Percentiles rank a stretch among this genome's conserved stretches.
Evolutionary conservation across 371 early-diverging fungal genomes (phyloP).

Genomic region (Apophysomyces sp.): DNA sequence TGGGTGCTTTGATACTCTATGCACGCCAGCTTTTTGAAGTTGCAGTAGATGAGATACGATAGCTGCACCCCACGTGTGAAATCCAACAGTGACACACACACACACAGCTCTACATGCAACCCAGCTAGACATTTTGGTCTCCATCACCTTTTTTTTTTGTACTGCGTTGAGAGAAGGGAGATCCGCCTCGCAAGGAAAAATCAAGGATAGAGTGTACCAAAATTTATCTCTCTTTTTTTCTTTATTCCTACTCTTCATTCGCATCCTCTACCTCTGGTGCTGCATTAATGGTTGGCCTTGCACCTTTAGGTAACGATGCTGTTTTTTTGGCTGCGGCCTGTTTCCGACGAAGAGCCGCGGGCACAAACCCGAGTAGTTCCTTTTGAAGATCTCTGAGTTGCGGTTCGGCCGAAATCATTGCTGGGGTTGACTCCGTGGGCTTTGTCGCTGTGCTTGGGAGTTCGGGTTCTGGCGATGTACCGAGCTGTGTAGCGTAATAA

Average conservation of each 20-base stretch:
- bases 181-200: neutral
- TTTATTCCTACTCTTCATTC: neutral
- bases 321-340: constrained; percentile 41
- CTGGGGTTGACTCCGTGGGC: constrained; percentile 19
- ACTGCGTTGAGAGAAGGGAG: no score
- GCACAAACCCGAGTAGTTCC: constrained; percentile 62
- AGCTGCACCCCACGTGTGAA: no score
- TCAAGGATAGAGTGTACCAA: neutral
- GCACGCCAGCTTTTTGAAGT: no score
- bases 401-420: constrained; percentile 64
- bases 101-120: no score
- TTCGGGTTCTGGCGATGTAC: constrained; percentile 5
- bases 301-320: constrained; percentile 45
- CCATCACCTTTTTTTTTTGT: no score
- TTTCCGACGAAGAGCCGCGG: constrained; percentile 59
- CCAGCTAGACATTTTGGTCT: no score
- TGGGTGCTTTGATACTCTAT: no score
- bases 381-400: constrained; percentile 64
- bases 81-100: no score
- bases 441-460: neutral
- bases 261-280: constrained; percentile 47
- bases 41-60: no score
- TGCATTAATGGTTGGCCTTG: constrained; percentile 47
- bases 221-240: neutral
- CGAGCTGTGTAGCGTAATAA: neutral